Base-by-base conservation (phyloP, 257 asterid species). In the Solanum etuberosum region DNA sequence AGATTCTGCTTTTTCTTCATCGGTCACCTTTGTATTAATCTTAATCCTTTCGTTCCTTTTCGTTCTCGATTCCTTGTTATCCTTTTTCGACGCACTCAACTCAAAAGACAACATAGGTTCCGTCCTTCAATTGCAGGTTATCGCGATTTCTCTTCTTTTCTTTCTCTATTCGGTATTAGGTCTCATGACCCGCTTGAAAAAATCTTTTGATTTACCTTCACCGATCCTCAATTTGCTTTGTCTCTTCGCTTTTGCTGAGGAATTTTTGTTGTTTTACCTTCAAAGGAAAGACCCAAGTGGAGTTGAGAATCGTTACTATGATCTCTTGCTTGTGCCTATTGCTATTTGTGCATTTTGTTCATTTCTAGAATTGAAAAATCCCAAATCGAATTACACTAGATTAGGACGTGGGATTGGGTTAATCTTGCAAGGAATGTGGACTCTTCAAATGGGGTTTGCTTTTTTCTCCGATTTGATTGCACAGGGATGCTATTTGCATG, bases 361-460 rank as follows among this genome's bases (percentile, higher is more conserved):
- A 2, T 7, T 95, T 70, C 92, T 95, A 38, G 97, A 95, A 86
- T 85, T 97, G 32, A 94, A 89, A 90, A 91, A 90, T 86, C 92
- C 94, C 23, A 88, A 91, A 83, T 92, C 92, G 23, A 90, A 59
- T 86, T 91, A 92, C 42, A 92, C 98, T 0, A 90, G 90, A 86
- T 86, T 97, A 61, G 96, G 95, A 32, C 96, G 98, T 32, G 98
- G 97, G 10, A 61, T 97, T 70, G 99, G 99, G 85, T 84, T 97
- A 83, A 89, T 93, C 76, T 85, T 92, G 32, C 98, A 97, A 89
- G 99, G 99, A 14, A 89, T 92, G 93, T 97, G 99, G 99, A 90
- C 91, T 87, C 89, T 97, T 86, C 99, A 97, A 84, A 97, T 97
- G 99, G 99, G 99, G 5, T 93, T 95, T 86, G 93, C 99, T 8